Conservation (phyloP, 768 basidiomycete species). For the Coprinellus micaceus region DNA sequence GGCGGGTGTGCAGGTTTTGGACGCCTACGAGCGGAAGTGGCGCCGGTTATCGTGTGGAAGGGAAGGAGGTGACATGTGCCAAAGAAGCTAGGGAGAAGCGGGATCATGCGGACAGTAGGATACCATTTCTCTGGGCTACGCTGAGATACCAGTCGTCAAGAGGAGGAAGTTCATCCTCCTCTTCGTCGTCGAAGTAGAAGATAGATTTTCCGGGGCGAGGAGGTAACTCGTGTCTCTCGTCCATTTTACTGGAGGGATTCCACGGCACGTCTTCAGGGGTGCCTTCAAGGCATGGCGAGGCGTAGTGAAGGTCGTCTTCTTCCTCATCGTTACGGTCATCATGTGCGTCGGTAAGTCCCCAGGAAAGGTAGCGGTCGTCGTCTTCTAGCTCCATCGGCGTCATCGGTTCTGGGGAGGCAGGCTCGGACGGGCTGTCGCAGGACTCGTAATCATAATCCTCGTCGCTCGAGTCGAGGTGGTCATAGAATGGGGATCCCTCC, state of each 20-base stretch:
- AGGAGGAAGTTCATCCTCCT: constrained; percentile 37
- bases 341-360: constrained; percentile 1
- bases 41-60: too few relatives aligned
- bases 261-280: neutral
- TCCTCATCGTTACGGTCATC: constrained; percentile 15
- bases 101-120: neutral
- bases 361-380: constrained; percentile 15
- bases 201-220: constrained; percentile 5
- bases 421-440: constrained; percentile 13
- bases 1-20: neutral
- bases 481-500: constrained; percentile 7
- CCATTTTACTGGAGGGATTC: neutral
- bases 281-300: neutral
- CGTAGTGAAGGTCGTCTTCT: constrained; percentile 12
- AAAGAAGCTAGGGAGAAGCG: neutral
- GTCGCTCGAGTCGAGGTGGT: constrained; percentile 4
- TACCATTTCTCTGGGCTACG: constrained; percentile 18
- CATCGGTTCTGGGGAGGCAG: constrained; percentile 17
- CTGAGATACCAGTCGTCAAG: constrained; percentile 39
- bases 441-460: constrained; percentile 18
- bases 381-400: constrained; percentile 21
- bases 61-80: neutral
- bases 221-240: neutral
- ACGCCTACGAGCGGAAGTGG: neutral
- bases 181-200: constrained; percentile 11